A percentile compares a stretch with the other conserved stretches of the same genome.
These are phyloP conservation scores for Corylus heterophylla DNA, from an alignment of 306 rosid species.

Conservation along the genomic window DNA sequence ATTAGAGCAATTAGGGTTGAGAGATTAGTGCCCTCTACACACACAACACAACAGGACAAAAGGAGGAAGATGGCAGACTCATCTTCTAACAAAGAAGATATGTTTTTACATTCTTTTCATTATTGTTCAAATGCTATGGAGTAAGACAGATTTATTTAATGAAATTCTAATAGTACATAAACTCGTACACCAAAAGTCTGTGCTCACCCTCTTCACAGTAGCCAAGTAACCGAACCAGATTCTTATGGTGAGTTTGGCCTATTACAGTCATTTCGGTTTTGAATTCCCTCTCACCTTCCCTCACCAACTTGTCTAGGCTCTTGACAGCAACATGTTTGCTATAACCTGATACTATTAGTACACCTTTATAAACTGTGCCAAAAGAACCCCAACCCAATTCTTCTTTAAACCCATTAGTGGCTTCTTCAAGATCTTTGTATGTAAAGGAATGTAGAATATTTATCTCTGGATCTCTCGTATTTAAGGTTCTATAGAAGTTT, in stretches of 20 bases:
- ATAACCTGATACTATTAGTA: neutral
- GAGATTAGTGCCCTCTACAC: no score
- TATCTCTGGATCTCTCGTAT: neutral
- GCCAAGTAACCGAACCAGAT: constrained; percentile 4
- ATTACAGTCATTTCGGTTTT: constrained; percentile 4
- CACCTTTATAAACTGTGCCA: constrained; percentile 8
- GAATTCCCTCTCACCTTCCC: constrained; percentile 10
- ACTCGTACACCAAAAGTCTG: constrained; percentile 2
- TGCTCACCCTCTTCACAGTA: constrained; percentile 4
- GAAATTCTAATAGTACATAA: neutral
- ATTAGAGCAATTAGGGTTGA: no score
- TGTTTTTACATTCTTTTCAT: no score
- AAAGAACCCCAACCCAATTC: constrained; percentile 13
- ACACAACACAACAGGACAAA: no score
- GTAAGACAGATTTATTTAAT: no score
- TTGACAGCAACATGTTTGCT: neutral
- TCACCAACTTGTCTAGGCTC: neutral
- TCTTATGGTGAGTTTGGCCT: constrained; percentile 6
- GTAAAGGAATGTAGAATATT: neutral
- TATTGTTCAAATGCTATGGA: no score
- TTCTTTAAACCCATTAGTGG: constrained; percentile 7
- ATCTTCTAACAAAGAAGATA: no score
- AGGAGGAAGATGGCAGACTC: no score
- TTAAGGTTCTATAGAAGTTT: neutral
- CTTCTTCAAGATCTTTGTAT: constrained; percentile 8